These are phyloP conservation scores for Gossypium stocksii DNA, from an alignment of 345 rosid genomes.

Conservation along the genomic window DNA sequence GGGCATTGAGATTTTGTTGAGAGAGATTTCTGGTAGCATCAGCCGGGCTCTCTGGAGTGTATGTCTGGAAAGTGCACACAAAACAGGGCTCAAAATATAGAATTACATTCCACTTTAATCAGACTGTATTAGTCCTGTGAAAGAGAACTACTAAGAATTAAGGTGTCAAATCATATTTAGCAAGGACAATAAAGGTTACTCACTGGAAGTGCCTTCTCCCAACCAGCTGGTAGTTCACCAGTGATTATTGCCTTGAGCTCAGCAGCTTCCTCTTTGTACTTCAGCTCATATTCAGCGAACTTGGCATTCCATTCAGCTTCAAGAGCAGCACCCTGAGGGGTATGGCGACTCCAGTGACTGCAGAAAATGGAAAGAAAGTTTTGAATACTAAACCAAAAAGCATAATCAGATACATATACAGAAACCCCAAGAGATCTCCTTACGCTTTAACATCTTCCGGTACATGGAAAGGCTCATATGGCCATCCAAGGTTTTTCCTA, in stretches of 20 bases:
- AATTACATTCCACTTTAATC: background rate
- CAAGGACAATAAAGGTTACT: constrained; percentile 26
- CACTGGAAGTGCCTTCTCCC: constrained; percentile 86
- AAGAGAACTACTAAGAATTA: background rate
- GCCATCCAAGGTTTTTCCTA: constrained; percentile 95
- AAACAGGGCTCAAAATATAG: constrained; percentile 9
- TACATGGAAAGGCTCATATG: constrained; percentile 84
- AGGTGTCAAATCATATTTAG: background rate
- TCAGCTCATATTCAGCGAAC: constrained; percentile 82
- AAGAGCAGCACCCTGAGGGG: constrained; percentile 52
- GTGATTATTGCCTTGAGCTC: constrained; percentile 70
- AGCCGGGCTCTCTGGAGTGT: constrained; percentile 81
- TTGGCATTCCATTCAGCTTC: constrained; percentile 88
- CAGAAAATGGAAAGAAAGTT: constrained; percentile 12
- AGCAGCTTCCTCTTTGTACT: constrained; percentile 88
- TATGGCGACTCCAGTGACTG: constrained; percentile 98
- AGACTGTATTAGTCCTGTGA: background rate
- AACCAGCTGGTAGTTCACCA: constrained; percentile 81
- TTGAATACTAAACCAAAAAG: background rate
- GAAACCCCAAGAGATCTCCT: constrained; percentile 9
- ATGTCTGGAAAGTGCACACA: constrained; percentile 43
- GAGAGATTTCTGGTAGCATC: constrained; percentile 96
- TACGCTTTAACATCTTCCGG: constrained; percentile 92
- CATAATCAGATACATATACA: background rate
- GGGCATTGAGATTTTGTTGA: constrained; percentile 81